Conservation (phyloP, 1,139 yeast species). For the Suhomyces maxii region DNA sequence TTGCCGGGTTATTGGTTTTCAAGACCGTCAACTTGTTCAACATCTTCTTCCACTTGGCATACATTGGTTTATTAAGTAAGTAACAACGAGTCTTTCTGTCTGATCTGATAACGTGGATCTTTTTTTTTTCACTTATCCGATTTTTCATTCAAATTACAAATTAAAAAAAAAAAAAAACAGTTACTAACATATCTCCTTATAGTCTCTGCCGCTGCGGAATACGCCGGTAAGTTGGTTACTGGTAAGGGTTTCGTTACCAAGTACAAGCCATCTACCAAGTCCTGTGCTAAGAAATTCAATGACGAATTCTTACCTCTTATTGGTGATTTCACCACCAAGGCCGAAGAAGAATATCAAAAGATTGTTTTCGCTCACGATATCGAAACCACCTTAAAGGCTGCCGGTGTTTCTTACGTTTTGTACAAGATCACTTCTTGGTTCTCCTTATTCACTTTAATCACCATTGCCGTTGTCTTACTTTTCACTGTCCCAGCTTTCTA, state of each 20-base stretch:
- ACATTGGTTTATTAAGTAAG: constrained; percentile 48
- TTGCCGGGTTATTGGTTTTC: constrained; percentile 59
- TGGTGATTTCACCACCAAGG: constrained; percentile 40
- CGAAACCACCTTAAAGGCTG: constrained; percentile 71
- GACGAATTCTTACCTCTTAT: constrained; percentile 43
- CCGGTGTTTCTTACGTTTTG: constrained; percentile 61
- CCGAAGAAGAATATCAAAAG: constrained; percentile 56
- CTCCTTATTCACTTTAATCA: constrained; percentile 67
- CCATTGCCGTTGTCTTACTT: constrained; percentile 57
- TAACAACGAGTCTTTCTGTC: constrained; percentile 12
- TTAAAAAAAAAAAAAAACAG: no score
- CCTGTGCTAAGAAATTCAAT: constrained; percentile 43
- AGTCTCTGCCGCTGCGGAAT: constrained; percentile 69
- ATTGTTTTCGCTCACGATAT: constrained; percentile 66
- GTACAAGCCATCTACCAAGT: constrained; percentile 51
- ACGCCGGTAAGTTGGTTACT: constrained; percentile 60
- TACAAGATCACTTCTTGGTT: constrained; percentile 77
- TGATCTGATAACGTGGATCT: not conserved
- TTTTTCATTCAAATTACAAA: constrained; percentile 5
- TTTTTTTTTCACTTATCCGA: not conserved
- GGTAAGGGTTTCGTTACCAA: constrained; percentile 74
- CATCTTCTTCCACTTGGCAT: constrained; percentile 58
- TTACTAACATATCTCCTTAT: no score
- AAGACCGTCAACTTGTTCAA: constrained; percentile 72
- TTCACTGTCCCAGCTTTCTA: constrained; percentile 81